Conservation (phyloP, 2,329 filamentous ascomycete species). For the Aspergillus brasiliensis region DNA sequence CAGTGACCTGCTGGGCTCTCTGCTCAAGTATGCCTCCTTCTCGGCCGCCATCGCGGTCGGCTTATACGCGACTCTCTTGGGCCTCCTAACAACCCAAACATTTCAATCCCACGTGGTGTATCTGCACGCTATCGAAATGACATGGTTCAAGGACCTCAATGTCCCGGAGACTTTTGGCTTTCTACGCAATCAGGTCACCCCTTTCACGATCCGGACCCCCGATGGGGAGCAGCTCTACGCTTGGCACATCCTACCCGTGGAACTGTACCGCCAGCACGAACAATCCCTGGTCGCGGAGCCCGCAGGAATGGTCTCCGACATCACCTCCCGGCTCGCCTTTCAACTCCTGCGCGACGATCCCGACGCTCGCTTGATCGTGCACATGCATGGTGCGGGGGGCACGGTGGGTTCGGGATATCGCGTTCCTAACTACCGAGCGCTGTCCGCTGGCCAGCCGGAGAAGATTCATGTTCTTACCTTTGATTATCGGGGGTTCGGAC, state of each 20-base stretch:
- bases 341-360: slow-evolving; percentile 50
- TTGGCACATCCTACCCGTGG: slow-evolving; percentile 55
- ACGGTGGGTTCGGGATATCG: slow-evolving; percentile 60
- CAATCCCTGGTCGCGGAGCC: slow-evolving; percentile 44
- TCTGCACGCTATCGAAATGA: slow-evolving; percentile 56
- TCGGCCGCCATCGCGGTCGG: slow-evolving; percentile 22
- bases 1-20: neutral
- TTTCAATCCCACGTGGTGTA: slow-evolving; percentile 62
- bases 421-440: slow-evolving; percentile 57
- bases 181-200: slow-evolving; percentile 52
- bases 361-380: slow-evolving; percentile 49
- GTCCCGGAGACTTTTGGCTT: slow-evolving; percentile 53
- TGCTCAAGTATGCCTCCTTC: slow-evolving; percentile 7
- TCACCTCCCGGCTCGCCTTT: slow-evolving; percentile 44
- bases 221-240: slow-evolving; percentile 49
- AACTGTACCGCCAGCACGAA: slow-evolving; percentile 49
- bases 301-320: slow-evolving; percentile 34
- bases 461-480: slow-evolving; percentile 62
- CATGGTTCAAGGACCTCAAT: slow-evolving; percentile 57
- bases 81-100: slow-evolving; percentile 47
- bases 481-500: slow-evolving; percentile 56
- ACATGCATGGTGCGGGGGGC: slow-evolving; percentile 59
- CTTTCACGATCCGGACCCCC: slow-evolving; percentile 49
- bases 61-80: slow-evolving; percentile 50
- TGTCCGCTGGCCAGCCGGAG: slow-evolving; percentile 41